phyloP scores from a whole-genome alignment of 2,329 filamentous ascomycete genomes.

The Tolypocladium album region DNA sequence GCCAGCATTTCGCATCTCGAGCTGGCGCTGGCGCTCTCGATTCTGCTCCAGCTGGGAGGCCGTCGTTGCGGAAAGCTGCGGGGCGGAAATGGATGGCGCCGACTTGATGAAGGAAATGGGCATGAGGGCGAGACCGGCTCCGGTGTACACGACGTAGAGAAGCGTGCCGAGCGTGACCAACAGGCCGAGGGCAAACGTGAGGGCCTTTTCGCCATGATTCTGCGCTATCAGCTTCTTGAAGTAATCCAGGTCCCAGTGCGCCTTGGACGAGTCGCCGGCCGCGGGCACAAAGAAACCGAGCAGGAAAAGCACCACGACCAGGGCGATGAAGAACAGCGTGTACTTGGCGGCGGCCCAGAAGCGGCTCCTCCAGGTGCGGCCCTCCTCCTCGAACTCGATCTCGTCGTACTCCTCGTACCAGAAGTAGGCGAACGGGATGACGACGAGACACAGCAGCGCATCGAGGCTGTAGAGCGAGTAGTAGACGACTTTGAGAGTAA shows the following conservation, averaged over 20 bases:
- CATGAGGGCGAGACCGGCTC: conserved; percentile 75
- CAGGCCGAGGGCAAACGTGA: conserved; percentile 84
- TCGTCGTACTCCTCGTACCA: conserved; percentile 98
- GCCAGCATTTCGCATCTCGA: conserved; percentile 76
- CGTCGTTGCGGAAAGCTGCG: conserved; percentile 66
- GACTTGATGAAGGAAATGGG: conserved; percentile 89
- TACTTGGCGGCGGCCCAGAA: conserved; percentile 85
- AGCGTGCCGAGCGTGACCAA: conserved; percentile 78
- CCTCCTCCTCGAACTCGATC: conserved; percentile 73
- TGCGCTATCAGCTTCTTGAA: conserved; percentile 70
- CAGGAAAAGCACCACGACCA: conserved; percentile 76
- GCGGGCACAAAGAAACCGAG: conserved; percentile 91
- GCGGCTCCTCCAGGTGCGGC: conserved; percentile 57
- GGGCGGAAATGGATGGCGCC: conserved; percentile 74
- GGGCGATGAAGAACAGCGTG: conserved; percentile 70
- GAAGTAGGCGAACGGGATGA: conserved; percentile 95
- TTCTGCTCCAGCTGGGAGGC: conserved; percentile 76
- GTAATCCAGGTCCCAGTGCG: conserved; percentile 75
- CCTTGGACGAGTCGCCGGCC: conserved; percentile 53
- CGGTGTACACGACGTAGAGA: conserved; percentile 82
- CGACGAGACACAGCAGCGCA: conserved; percentile 74
- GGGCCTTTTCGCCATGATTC: conserved; percentile 83
- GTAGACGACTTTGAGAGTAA: conserved; percentile 79
- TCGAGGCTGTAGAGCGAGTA: conserved; percentile 89
- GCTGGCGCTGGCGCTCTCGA: conserved; percentile 80